phyloP scores from a whole-genome alignment of 1,284 basidiomycete species.

The Tilletia walkeri region DNA sequence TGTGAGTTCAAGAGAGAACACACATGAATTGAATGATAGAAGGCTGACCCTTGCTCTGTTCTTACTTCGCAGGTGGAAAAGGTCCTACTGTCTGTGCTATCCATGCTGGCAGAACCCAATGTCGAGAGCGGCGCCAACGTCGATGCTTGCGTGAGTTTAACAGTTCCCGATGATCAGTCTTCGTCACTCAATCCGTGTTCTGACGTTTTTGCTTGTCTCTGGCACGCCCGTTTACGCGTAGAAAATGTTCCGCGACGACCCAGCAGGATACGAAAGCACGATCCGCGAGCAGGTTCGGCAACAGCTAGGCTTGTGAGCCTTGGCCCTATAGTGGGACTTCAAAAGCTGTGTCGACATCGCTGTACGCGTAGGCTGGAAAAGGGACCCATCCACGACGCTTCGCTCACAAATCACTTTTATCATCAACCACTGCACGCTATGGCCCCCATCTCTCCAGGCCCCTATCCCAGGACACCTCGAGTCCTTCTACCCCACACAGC shows the following conservation, averaged over 20 bases:
- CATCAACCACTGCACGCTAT: no score
- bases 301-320: slow-evolving; percentile 47
- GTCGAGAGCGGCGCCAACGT: slow-evolving; percentile 97
- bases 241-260: slow-evolving; percentile 54
- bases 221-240: slow-evolving; percentile 19
- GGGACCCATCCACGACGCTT: no score
- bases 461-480: no score
- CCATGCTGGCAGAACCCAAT: slow-evolving; percentile 99
- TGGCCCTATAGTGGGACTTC: no score
- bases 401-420: no score
- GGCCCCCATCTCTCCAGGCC: no score
- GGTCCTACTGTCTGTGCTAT: slow-evolving; percentile 84
- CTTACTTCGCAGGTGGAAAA: slow-evolving; percentile 69
- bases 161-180: neutral
- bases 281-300: slow-evolving; percentile 49
- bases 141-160: slow-evolving; percentile 62
- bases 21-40: neutral
- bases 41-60: neutral
- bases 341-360: no score
- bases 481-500: no score
- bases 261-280: slow-evolving; percentile 48
- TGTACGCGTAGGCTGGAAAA: no score
- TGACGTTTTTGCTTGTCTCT: neutral
- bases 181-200: no score
- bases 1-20: neutral